phyloP scores from a whole-genome alignment of 1,284 basidiomycete species.

The Fomitopsis betulina region DNA sequence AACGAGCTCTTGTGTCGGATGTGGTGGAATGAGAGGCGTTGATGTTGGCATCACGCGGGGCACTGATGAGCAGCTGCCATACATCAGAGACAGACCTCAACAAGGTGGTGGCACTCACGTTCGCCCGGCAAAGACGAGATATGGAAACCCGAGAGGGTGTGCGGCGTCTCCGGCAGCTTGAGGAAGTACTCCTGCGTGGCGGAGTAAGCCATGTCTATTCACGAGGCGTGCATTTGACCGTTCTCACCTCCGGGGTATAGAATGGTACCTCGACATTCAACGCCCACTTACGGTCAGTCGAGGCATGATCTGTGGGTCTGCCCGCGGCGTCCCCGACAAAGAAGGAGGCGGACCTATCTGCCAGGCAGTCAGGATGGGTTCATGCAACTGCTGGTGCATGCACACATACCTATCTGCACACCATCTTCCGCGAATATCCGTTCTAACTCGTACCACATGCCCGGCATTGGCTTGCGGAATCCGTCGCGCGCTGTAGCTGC shows the following conservation, averaged over 20 bases:
- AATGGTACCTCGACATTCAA: conserved; percentile 72
- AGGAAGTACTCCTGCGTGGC: conserved; percentile 74
- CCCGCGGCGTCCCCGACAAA: conserved; percentile 94
- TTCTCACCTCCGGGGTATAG: conserved; percentile 57
- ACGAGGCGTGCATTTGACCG: conserved; percentile 11
- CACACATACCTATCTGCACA: conserved; percentile 56
- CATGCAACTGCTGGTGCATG: neutral
- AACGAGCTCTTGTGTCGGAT: conserved; percentile 53
- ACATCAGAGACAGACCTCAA: conserved; percentile 2
- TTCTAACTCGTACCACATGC: conserved; percentile 80
- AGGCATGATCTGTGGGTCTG: conserved; percentile 66
- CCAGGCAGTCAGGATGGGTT: neutral
- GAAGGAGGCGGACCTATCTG: conserved; percentile 66
- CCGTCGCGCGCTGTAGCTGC: conserved; percentile 75
- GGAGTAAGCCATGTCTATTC: neutral
- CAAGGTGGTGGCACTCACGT: conserved; percentile 25
- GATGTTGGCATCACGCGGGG: conserved; percentile 60
- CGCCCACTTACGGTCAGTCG: conserved; percentile 85
- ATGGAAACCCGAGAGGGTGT: conserved; percentile 56
- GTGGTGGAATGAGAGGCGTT: conserved; percentile 49
- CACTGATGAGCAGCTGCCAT: conserved; percentile 30
- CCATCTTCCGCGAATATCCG: conserved; percentile 53
- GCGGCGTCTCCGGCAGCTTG: conserved; percentile 39
- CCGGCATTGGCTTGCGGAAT: conserved; percentile 86
- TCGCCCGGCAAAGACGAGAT: conserved; percentile 41